Evolutionary conservation across 1,284 basidiomycete species (phyloP).

Genomic region (Cutaneotrichosporon sp.): DNA sequence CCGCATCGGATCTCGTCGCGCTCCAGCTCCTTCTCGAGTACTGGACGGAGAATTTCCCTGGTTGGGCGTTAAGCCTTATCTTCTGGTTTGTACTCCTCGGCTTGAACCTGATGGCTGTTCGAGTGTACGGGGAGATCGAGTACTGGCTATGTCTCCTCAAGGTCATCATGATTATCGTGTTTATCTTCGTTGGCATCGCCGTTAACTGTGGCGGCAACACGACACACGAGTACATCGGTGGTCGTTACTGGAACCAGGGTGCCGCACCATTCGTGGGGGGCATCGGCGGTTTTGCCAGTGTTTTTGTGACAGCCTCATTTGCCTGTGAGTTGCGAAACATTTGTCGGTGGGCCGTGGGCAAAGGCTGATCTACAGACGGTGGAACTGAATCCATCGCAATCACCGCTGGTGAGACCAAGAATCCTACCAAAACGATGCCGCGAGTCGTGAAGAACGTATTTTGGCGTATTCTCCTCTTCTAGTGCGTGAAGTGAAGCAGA

Average conservation of each 20-base stretch:
- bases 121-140: conserved; percentile 46
- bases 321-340: conserved; percentile 1
- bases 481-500: conserved; percentile 32
- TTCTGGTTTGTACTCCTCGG: conserved; percentile 64
- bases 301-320: conserved; percentile 27
- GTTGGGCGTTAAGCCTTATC: conserved; percentile 60
- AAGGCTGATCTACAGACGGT: neutral
- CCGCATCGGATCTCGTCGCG: conserved; percentile 73
- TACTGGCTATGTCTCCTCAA: conserved; percentile 62
- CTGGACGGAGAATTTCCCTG: conserved; percentile 63
- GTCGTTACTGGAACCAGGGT: conserved; percentile 50
- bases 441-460: conserved; percentile 71
- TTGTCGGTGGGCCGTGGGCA: neutral
- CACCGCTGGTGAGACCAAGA: conserved; percentile 51
- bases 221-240: conserved; percentile 43
- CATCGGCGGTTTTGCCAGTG: conserved; percentile 51
- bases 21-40: conserved; percentile 72
- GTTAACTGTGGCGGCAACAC: conserved; percentile 54
- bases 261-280: conserved; percentile 50
- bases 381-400: conserved; percentile 48
- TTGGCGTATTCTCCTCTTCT: conserved; percentile 66
- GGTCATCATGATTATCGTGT: conserved; percentile 63
- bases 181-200: conserved; percentile 59
- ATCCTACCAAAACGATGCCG: conserved; percentile 68
- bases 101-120: conserved; percentile 16